Percentiles rank a stretch among this genome's conserved stretches.
Conservation (phyloP, 805 yeast species). For the Candida patagonica region DNA sequence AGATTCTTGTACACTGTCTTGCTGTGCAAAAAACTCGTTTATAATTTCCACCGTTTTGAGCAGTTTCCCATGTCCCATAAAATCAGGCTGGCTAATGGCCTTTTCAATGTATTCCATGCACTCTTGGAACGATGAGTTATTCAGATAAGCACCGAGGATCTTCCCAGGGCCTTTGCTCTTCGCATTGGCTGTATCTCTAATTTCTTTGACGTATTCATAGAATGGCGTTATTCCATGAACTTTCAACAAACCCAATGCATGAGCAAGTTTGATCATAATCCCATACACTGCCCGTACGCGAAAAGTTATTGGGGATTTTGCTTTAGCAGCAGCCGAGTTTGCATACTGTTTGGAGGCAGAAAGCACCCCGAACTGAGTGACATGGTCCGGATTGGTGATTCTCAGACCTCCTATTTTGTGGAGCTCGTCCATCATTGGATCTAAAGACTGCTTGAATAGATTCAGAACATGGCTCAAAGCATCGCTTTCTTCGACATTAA, state of each 20-base stretch:
- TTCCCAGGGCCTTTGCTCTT: constrained; percentile 38
- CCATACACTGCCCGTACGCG: constrained; percentile 33
- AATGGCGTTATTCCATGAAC: constrained; percentile 80
- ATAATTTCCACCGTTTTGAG: constrained; percentile 50
- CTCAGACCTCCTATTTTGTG: constrained; percentile 55
- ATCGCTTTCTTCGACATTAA: constrained; percentile 42
- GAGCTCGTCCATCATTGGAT: constrained; percentile 56
- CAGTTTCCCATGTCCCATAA: constrained; percentile 65
- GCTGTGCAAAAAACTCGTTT: constrained; percentile 37
- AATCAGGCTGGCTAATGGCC: constrained; percentile 12
- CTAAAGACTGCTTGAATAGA: constrained; percentile 51
- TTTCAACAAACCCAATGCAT: constrained; percentile 38
- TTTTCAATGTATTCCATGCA: constrained; percentile 22
- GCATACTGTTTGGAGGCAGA: constrained; percentile 39
- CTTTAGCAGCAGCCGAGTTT: constrained; percentile 15
- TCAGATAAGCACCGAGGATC: constrained; percentile 56
- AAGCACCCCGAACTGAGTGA: constrained; percentile 63
- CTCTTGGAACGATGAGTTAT: constrained; percentile 35
- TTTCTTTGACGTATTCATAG: constrained; percentile 29
- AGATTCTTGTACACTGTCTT: constrained; percentile 22
- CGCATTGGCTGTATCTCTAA: constrained; percentile 11
- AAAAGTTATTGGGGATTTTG: constrained; percentile 17
- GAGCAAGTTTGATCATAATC: constrained; percentile 62
- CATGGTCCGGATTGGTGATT: constrained; percentile 53
- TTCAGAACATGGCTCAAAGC: constrained; percentile 52